These are phyloP conservation scores for Linanthus parryae DNA, from an alignment of 148 eudicot genomes.

Conservation along the genomic window DNA sequence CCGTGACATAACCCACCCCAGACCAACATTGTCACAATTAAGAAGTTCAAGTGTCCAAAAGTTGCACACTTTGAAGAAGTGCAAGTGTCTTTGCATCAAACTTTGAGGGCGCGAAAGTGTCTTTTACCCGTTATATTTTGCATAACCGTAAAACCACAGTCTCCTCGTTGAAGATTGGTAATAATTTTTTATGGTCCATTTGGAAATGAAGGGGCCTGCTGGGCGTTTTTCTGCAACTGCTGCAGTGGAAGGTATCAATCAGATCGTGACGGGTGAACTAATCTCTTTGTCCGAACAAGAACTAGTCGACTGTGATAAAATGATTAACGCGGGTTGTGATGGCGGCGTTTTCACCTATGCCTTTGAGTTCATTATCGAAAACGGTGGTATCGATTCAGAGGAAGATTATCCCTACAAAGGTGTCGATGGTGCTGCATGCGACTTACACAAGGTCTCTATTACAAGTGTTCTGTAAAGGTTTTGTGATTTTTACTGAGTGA, in stretches of 20 bases:
- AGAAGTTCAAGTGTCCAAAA: no score
- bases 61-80: no score
- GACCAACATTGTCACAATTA: no score
- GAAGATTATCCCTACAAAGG: conserved; percentile 17
- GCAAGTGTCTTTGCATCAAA: no score
- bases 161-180: no score
- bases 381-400: conserved; percentile 18
- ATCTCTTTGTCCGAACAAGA: conserved; percentile 15
- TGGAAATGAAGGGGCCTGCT: conserved; percentile 6
- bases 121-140: no score
- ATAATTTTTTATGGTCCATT: no score
- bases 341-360: conserved; percentile 19
- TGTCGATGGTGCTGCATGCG: conserved; percentile 7
- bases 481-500: no score
- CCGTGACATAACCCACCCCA: no score
- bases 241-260: conserved; percentile 19
- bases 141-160: no score
- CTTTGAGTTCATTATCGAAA: conserved; percentile 21
- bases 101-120: no score
- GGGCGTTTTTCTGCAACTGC: conserved; percentile 4
- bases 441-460: conserved; percentile 6
- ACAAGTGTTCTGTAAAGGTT: conserved; percentile 1
- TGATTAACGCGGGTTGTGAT: conserved; percentile 8
- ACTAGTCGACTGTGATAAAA: conserved; percentile 23
- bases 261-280: conserved; percentile 13